These are phyloP conservation scores for Pseudogymnoascus sp. DNA, from an alignment of 2,329 filamentous ascomycete genomes.

Conservation along the genomic window DNA sequence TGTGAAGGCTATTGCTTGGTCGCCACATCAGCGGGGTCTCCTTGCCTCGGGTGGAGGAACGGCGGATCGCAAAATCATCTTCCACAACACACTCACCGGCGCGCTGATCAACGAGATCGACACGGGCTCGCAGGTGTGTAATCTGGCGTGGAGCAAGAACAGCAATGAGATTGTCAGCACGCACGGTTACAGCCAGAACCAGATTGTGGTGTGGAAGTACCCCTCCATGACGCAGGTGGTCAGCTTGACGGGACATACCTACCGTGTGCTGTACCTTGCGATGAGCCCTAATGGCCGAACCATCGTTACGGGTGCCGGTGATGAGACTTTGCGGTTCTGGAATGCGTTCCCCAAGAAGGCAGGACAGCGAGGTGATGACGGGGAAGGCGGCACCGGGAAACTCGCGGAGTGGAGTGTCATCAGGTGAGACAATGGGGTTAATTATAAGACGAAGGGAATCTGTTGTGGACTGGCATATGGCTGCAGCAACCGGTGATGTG, in stretches of 20 bases:
- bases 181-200: conserved; percentile 95
- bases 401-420: conserved; percentile 80
- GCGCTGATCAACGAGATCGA: conserved; percentile 79
- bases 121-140: conserved; percentile 97
- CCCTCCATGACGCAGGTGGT: conserved; percentile 96
- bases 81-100: conserved; percentile 91
- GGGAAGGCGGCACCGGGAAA: conserved; percentile 49
- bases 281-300: conserved; percentile 95
- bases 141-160: conserved; percentile 93
- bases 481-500: conserved; percentile 5
- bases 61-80: conserved; percentile 91
- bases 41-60: conserved; percentile 95
- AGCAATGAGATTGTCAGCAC: conserved; percentile 96
- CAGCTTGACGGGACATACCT: conserved; percentile 91
- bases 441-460: not conserved
- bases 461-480: conserved; percentile 6
- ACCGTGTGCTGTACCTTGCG: conserved; percentile 87
- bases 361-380: conserved; percentile 58
- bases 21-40: conserved; percentile 86
- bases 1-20: conserved; percentile 97
- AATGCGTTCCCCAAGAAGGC: conserved; percentile 84
- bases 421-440: conserved; percentile 38
- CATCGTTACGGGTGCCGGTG: conserved; percentile 90
- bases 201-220: conserved; percentile 99
- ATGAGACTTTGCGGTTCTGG: conserved; percentile 96